phyloP scores from a whole-genome alignment of 2,329 filamentous ascomycete species.

The Exophiala calicioides region DNA sequence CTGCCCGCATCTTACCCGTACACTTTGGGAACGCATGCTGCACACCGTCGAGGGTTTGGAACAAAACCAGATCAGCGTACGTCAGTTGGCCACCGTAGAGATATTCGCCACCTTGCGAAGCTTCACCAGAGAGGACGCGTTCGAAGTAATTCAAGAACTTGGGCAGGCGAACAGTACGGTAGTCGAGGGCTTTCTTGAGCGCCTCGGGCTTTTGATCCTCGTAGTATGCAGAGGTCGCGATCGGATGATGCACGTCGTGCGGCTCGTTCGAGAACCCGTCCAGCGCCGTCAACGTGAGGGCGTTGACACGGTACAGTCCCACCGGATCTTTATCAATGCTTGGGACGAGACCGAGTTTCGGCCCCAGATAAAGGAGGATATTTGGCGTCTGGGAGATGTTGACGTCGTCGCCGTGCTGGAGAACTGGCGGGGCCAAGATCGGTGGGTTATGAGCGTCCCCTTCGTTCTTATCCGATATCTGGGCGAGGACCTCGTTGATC shows the following conservation, averaged over 20 bases:
- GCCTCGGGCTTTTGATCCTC: slow-evolving; percentile 74
- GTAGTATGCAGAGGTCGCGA: slow-evolving; percentile 62
- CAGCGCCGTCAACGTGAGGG: slow-evolving; percentile 67
- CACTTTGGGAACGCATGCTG: slow-evolving; percentile 70
- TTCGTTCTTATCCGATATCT: slow-evolving; percentile 44
- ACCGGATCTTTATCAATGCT: slow-evolving; percentile 46
- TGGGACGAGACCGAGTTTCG: slow-evolving; percentile 55
- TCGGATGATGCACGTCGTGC: slow-evolving; percentile 75
- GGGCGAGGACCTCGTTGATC: slow-evolving; percentile 51
- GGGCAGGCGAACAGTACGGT: slow-evolving; percentile 63
- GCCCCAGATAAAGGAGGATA: slow-evolving; percentile 70
- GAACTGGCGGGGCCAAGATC: slow-evolving; percentile 65
- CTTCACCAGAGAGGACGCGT: slow-evolving; percentile 61
- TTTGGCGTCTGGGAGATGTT: slow-evolving; percentile 69
- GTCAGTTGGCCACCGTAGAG: slow-evolving; percentile 66
- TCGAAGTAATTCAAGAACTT: slow-evolving; percentile 74
- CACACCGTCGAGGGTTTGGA: slow-evolving; percentile 65
- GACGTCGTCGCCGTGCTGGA: slow-evolving; percentile 56
- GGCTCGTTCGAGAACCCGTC: slow-evolving; percentile 70
- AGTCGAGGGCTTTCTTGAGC: slow-evolving; percentile 58
- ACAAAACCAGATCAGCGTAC: slow-evolving; percentile 73
- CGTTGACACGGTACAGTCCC: slow-evolving; percentile 61
- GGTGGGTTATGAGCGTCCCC: slow-evolving; percentile 63
- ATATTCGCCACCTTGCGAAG: slow-evolving; percentile 61
- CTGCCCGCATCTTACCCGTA: slow-evolving; percentile 55